These are phyloP conservation scores for Solanum sejunctum DNA, from an alignment of 257 asterid species.

Conservation along the genomic window DNA sequence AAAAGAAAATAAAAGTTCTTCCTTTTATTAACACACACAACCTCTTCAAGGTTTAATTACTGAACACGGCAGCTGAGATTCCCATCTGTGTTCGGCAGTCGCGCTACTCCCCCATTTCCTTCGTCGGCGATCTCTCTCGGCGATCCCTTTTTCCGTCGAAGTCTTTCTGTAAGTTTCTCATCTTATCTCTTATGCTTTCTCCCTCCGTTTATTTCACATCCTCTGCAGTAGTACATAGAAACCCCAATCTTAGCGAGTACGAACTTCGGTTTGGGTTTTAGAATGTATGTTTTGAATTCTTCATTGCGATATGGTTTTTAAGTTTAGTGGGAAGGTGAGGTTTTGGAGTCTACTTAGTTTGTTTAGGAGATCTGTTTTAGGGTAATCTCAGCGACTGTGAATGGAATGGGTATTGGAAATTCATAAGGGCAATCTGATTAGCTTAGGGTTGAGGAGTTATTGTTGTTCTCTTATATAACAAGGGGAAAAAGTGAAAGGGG, in stretches of 20 bases:
- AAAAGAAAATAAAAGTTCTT: neutral
- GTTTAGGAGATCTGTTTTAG: neutral
- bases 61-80: neutral
- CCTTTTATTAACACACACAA: neutral
- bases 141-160: neutral
- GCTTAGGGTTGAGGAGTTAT: neutral
- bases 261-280: neutral
- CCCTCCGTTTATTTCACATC: neutral
- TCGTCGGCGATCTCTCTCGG: neutral
- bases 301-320: neutral
- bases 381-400: neutral
- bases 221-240: neutral
- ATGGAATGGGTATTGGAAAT: neutral
- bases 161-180: neutral
- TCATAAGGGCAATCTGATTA: neutral
- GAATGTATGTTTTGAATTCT: neutral
- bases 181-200: neutral
- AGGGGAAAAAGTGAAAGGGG: neutral
- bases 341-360: neutral
- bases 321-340: neutral
- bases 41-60: neutral
- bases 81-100: neutral
- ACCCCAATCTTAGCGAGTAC: neutral
- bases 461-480: neutral
- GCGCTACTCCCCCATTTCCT: neutral